Evolutionary conservation across 2,329 filamentous ascomycete genomes (phyloP).

Genomic region (Fusarium transvaalense): DNA sequence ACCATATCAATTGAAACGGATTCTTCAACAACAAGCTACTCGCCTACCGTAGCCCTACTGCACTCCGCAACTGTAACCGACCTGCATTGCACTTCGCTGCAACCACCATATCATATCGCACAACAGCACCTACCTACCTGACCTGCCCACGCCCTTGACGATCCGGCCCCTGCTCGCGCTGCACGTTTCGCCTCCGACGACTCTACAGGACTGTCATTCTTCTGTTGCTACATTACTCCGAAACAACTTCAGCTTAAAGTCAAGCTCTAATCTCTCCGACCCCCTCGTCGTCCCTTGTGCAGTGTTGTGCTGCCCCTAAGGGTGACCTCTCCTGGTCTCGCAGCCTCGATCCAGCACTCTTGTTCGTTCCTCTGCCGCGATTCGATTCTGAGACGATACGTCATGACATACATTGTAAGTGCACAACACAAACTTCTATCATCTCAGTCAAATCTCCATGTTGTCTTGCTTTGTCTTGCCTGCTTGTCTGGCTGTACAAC

Average conservation of each 20-base stretch:
- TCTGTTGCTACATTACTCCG: slow-evolving; percentile 19
- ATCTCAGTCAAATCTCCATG: slow-evolving; percentile 31
- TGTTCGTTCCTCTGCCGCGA: slow-evolving; percentile 26
- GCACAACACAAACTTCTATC: slow-evolving; percentile 30
- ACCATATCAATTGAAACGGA: slow-evolving; percentile 30
- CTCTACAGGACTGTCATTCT: slow-evolving; percentile 8
- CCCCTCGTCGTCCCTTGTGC: slow-evolving; percentile 7
- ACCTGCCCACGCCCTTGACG: slow-evolving; percentile 27
- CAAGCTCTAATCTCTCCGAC: slow-evolving; percentile 20
- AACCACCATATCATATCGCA: slow-evolving; percentile 6
- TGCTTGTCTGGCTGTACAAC: slow-evolving; percentile 25
- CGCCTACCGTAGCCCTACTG: slow-evolving; percentile 23
- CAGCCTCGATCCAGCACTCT: slow-evolving; percentile 27
- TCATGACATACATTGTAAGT: slow-evolving; percentile 59
- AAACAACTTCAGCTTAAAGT: slow-evolving; percentile 26
- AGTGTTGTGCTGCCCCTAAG: slow-evolving; percentile 31
- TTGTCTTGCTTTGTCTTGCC: slow-evolving; percentile 15
- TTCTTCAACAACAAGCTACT: slow-evolving; percentile 37
- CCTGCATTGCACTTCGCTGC: slow-evolving; percentile 15
- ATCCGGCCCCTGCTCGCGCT: slow-evolving; percentile 25
- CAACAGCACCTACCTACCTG: slow-evolving; percentile 9
- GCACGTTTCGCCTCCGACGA: slow-evolving; percentile 15
- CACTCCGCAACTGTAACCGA: slow-evolving; percentile 5
- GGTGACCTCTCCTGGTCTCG: slow-evolving; percentile 32
- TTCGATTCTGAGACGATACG: slow-evolving; percentile 48